Evolutionary conservation across 495 filamentous ascomycete genomes (phyloP).

Genomic region (Penicillium angulare): DNA sequence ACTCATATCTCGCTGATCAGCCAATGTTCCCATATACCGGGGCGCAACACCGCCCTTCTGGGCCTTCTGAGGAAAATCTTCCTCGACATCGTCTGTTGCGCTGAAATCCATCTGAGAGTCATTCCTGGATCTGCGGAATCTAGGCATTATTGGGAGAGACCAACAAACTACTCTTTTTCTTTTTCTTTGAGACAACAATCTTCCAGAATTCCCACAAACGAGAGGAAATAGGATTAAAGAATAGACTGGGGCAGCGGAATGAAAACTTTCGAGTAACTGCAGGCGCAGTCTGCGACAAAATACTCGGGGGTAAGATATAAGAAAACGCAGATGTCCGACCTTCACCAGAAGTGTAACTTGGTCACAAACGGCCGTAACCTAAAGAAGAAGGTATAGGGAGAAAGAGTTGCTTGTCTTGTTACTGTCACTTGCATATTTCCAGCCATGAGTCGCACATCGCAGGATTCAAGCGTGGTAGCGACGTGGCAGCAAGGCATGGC

Average conservation of each 20-base stretch:
- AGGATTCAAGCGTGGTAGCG: conserved; percentile 14
- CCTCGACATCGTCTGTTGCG: conserved; percentile 18
- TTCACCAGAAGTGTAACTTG: neutral
- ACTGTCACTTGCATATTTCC: neutral
- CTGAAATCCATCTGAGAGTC: conserved; percentile 13
- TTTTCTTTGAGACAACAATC: neutral
- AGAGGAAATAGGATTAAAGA: neutral
- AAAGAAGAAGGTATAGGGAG: conserved; percentile 21
- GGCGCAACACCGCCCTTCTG: conserved; percentile 33
- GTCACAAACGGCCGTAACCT: conserved; percentile 7
- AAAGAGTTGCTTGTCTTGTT: conserved; percentile 4
- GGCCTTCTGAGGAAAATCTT: conserved; percentile 22
- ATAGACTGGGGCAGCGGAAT: neutral
- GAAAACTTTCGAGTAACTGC: neutral
- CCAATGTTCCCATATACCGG: conserved; percentile 39
- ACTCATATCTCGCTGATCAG: conserved; percentile 43
- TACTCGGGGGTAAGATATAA: neutral
- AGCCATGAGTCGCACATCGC: conserved; percentile 1
- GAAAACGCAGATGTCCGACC: neutral
- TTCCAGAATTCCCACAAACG: neutral
- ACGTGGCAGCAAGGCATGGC: conserved; percentile 28
- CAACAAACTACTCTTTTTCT: neutral
- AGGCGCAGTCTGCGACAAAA: conserved; percentile 1
- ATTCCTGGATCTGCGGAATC: conserved; percentile 6
- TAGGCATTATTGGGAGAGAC: conserved; percentile 7